Evolutionary conservation across 495 filamentous ascomycete species (phyloP).

Genomic region (Aspergillus conjunctus): DNA sequence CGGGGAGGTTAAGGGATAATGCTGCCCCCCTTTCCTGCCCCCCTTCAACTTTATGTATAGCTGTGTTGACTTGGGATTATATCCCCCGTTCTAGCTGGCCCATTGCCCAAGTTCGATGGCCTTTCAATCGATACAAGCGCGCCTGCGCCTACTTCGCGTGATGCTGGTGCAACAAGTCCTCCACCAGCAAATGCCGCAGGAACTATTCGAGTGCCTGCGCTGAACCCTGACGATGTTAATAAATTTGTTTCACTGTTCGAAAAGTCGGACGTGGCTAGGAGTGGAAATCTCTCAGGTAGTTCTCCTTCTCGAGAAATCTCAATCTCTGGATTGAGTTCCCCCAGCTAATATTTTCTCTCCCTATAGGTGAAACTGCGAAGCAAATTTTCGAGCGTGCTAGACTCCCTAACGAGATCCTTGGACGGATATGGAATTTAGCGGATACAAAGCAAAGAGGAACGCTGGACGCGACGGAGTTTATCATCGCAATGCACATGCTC

Average conservation of each 20-base stretch:
- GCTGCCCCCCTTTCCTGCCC: background rate
- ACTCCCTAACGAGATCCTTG: conserved; percentile 85
- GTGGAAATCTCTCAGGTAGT: conserved; percentile 78
- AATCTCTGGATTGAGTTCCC: background rate
- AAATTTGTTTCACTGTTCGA: conserved; percentile 89
- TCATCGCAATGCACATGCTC: conserved; percentile 97
- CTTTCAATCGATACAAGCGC: conserved; percentile 47
- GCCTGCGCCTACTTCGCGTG: conserved; percentile 43
- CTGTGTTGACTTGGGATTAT: conserved; percentile 22
- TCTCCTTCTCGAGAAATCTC: background rate
- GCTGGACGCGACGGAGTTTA: conserved; percentile 88
- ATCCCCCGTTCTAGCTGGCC: conserved; percentile 62
- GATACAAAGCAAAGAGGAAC: conserved; percentile 90
- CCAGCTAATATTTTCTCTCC: conserved; percentile 3
- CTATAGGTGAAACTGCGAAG: conserved; percentile 77
- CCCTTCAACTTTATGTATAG: background rate
- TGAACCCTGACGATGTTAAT: conserved; percentile 83
- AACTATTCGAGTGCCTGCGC: conserved; percentile 84
- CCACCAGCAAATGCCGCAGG: conserved; percentile 63
- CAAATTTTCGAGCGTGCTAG: conserved; percentile 92
- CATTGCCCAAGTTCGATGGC: conserved; percentile 91
- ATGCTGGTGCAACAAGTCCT: conserved; percentile 51
- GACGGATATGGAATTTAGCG: conserved; percentile 90
- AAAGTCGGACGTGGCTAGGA: conserved; percentile 70
- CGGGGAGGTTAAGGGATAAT: background rate